Percentiles rank a stretch among this genome's conserved stretches.
These are phyloP conservation scores for Tulasnella sp. DNA, from an alignment of 768 basidiomycete species.

Conservation along the genomic window DNA sequence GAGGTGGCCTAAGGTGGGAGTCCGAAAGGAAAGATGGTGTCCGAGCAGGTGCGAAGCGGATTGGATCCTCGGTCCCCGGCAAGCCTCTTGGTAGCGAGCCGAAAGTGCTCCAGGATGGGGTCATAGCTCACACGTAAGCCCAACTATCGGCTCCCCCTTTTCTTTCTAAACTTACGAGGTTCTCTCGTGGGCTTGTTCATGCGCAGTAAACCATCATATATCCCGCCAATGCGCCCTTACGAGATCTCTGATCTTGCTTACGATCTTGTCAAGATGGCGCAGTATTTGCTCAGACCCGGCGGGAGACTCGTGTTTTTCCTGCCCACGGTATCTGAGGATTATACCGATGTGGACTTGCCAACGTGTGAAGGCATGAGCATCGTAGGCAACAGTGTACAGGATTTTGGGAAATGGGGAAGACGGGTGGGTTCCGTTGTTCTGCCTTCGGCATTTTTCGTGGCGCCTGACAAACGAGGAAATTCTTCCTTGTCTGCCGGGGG, in stretches of 20 bases:
- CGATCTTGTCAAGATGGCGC: slow-evolving; percentile 71
- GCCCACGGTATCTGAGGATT: slow-evolving; percentile 84
- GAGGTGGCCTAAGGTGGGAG: neutral
- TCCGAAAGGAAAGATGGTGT: slow-evolving; percentile 61
- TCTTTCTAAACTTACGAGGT: neutral
- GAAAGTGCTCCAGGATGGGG: slow-evolving; percentile 26
- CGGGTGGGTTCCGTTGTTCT: slow-evolving; percentile 43
- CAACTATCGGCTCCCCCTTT: neutral
- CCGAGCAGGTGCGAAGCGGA: slow-evolving; percentile 71
- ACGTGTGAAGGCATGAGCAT: slow-evolving; percentile 78
- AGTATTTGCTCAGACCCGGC: slow-evolving; percentile 71
- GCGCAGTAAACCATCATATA: slow-evolving; percentile 33
- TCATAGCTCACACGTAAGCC: slow-evolving; percentile 29
- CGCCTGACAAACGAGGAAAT: no score
- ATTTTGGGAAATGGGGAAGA: slow-evolving; percentile 91
- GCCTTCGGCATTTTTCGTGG: neutral
- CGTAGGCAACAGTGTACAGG: slow-evolving; percentile 79
- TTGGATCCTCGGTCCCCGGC: slow-evolving; percentile 25
- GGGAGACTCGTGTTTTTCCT: slow-evolving; percentile 94
- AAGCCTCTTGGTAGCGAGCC: slow-evolving; percentile 23
- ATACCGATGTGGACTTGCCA: slow-evolving; percentile 75
- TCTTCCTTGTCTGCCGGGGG: neutral
- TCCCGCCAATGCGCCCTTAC: slow-evolving; percentile 87
- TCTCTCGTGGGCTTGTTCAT: neutral
- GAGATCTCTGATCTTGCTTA: slow-evolving; percentile 72